Evolutionary conservation across 192 early-diverging fungal species (phyloP).

Genomic region (Entomortierella parvispora): DNA sequence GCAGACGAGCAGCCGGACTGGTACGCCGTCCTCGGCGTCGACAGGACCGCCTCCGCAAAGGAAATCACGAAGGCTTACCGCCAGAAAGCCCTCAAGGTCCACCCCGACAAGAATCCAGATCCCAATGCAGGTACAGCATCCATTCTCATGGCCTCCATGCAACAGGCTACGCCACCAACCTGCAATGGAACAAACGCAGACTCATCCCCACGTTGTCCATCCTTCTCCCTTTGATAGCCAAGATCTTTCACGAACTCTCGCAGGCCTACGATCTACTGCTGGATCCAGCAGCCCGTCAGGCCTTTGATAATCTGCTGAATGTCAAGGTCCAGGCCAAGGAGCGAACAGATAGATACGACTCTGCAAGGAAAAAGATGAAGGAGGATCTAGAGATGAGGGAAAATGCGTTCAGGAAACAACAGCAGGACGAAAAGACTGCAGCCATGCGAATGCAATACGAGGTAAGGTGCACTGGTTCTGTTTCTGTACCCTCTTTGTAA

Average conservation of each 20-base stretch:
- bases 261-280: constrained; percentile 58
- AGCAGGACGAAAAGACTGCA: constrained; percentile 52
- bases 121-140: constrained; percentile 63
- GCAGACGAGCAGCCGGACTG: constrained; percentile 58
- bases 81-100: constrained; percentile 77
- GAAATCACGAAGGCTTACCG: constrained; percentile 64
- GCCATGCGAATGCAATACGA: constrained; percentile 54
- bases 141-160: neutral
- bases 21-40: constrained; percentile 59
- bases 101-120: constrained; percentile 88
- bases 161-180: no score
- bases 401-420: constrained; percentile 55
- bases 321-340: constrained; percentile 57
- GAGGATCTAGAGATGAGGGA: constrained; percentile 61
- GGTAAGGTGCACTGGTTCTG: no score
- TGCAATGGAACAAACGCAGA: no score
- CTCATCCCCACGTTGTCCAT: no score
- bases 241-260: constrained; percentile 55
- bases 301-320: constrained; percentile 57
- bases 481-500: no score
- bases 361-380: constrained; percentile 52
- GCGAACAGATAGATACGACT: constrained; percentile 56
- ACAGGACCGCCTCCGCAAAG: constrained; percentile 50
- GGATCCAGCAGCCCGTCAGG: constrained; percentile 52
- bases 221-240: constrained; percentile 28